Evolutionary conservation across 768 basidiomycete species (phyloP), one percentile per base, ranked within the genome.

Genomic region (Mycena sanguinolenta): DNA sequence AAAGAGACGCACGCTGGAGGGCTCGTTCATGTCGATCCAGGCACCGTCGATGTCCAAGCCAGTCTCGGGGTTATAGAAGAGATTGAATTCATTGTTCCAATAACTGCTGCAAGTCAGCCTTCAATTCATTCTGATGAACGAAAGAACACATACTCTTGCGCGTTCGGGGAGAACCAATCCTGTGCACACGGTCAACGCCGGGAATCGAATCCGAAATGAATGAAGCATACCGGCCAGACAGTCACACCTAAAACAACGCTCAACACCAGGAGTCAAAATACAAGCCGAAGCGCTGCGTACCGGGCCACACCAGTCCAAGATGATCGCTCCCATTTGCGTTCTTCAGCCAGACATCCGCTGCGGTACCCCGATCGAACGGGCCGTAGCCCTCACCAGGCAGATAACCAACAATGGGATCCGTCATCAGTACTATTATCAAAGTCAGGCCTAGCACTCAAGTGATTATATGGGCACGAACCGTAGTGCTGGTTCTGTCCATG

Each of bases 11-110:
- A 92, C 91, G 68, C 85, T 92, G 4, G 90, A 78, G 8, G 92
- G 91, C 69, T 92, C 91, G 75, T 93, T 92, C 91, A 91, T 91
- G 72, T 91, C 90, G 28, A 92, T 91, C 92, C 92, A 93, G 21
- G 86, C 86, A 13, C 91, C 91, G 70, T 92, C 90, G 34, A 92
- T 91, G 65, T 92, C 88, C 12, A 93, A 69, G 2, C 90, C 90
- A 0, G 78, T 83, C 16, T 82, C 69, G 0, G 88, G 83, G 68
- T 80, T 82, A 75, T 89, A 91, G 78, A 92, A 91, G 9, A 81
- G 58, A 32, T 81, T 67, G 77, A 91, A 91, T 69, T 92, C 90
- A 46, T 84, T 86, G 3, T 79, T 86, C 92, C 92, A 93, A 75
- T 85, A 90, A 30, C 89, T 90, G 63, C 44, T 38, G 30, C 38